Conservation (phyloP, 1,284 basidiomycete genomes). For the Porogramme epimiltina region DNA sequence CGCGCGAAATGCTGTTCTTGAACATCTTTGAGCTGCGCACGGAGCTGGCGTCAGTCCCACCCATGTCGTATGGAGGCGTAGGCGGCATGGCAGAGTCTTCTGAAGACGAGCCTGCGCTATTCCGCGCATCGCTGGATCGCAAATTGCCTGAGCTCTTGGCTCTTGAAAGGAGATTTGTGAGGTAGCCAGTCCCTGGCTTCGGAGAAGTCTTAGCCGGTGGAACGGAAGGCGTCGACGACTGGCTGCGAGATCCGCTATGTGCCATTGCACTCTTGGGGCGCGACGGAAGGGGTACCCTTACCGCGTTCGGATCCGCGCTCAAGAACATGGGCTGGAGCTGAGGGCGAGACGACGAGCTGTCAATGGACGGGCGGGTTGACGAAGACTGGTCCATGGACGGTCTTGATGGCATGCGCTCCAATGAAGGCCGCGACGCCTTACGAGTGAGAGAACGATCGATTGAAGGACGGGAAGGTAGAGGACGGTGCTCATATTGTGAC, state of each 20-base stretch:
- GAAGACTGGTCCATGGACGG: constrained; percentile 13
- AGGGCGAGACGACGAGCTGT: constrained; percentile 14
- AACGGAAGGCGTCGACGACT: constrained; percentile 21
- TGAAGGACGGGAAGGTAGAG: constrained; percentile 15
- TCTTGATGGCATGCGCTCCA: constrained; percentile 14
- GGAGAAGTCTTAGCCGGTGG: constrained; percentile 29
- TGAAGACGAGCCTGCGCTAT: constrained; percentile 36
- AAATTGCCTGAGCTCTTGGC: constrained; percentile 26
- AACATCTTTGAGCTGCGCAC: constrained; percentile 31
- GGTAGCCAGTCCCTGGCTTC: constrained; percentile 29
- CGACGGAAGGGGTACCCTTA: constrained; percentile 14
- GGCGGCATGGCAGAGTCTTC: constrained; percentile 36
- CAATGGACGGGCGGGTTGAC: constrained; percentile 10
- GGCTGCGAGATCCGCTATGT: constrained; percentile 1
- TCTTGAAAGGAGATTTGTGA: constrained; percentile 30
- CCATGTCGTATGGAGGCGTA: constrained; percentile 30
- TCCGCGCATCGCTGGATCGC: constrained; percentile 28
- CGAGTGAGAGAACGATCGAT: constrained; percentile 9
- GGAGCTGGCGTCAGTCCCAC: constrained; percentile 12
- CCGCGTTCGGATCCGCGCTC: constrained; percentile 18
- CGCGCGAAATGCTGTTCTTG: constrained; percentile 33
- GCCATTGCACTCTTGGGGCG: constrained; percentile 21
- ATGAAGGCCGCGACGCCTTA: constrained; percentile 10
- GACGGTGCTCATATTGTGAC: constrained; percentile 11
- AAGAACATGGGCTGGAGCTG: constrained; percentile 20